Base-by-base conservation (phyloP, 306 rosid genomes). In the Pachyrhizus erosus region DNA sequence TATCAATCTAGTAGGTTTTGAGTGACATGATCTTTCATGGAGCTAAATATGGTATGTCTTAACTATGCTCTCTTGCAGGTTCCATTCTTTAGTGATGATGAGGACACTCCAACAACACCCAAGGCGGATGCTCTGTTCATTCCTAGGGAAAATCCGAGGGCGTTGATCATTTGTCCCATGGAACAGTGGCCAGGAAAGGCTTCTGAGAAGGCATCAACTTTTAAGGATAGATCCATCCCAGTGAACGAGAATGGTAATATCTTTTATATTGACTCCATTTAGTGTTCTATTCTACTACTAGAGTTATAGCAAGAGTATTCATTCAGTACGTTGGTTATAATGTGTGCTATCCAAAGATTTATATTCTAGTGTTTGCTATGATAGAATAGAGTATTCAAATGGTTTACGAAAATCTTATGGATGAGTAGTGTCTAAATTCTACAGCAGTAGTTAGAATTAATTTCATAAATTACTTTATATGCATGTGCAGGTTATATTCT, bases 71-170 rank as follows among this genome's bases (percentile, higher is more conserved):
- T 57, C 79, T 73, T 80, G 78, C 91, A 96, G 99, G 91, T 94
- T 79, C 92, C 97, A 5, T 96, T 96, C 84, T 96, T 92, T 64
- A 89, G 90, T 82, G 97, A 96, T 42, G 99, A 92, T 49, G 97
- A 92, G 80, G 95, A 91, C 69, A 90, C 90, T 33, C 85, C 91
- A 13, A 84, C 87, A 60, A 93, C 98, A 11, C 99, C 98, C 20
- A 96, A 92, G 90, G 97, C 97, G 3, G 98, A 96, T 87, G 97
- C 96, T 66, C 92, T 93, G 73, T 94, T 93, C 80, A 86, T 91
- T 88, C 97, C 98, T 42, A 91, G 99, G 84, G 99, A 96, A 86
- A 96, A 96, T 75, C 99, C 99, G n/a, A 92, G 99, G 91, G 91
- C 97, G 15, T 91, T 96, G 76, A 91, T 96, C 76, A 94, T 96